phyloP scores from a whole-genome alignment of 208 protist genomes.

The Leishmania major region DNA sequence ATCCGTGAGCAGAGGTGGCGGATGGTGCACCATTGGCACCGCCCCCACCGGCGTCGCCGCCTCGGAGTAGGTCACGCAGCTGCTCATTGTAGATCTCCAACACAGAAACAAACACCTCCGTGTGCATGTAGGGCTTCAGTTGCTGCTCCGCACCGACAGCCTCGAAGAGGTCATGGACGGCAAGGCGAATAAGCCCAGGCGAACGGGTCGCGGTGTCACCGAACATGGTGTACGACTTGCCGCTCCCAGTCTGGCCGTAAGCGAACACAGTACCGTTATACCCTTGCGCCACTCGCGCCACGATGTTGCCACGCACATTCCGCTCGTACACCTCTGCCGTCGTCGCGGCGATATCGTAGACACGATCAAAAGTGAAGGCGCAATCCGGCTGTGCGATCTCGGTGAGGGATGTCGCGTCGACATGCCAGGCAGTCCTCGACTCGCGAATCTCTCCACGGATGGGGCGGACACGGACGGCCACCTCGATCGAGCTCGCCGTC shows the following conservation, averaged over 20 bases:
- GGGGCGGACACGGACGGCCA: slow-evolving; percentile 71
- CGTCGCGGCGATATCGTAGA: slow-evolving; percentile 44
- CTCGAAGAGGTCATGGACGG: slow-evolving; percentile 64
- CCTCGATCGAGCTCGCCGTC: slow-evolving; percentile 66
- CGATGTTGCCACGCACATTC: slow-evolving; percentile 50
- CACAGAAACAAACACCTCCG: slow-evolving; percentile 62
- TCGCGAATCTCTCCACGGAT: slow-evolving; percentile 56
- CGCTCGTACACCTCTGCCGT: slow-evolving; percentile 60
- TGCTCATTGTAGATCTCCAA: slow-evolving; percentile 90
- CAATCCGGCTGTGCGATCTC: slow-evolving; percentile 65
- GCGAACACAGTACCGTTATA: slow-evolving; percentile 89
- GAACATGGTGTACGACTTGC: slow-evolving; percentile 88
- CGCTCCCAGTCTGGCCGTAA: slow-evolving; percentile 89
- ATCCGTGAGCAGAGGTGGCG: neutral
- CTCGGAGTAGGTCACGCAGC: slow-evolving; percentile 71
- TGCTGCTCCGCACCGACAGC: slow-evolving; percentile 46
- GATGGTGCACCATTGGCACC: neutral
- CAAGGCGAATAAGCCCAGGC: slow-evolving; percentile 47
- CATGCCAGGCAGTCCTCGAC: slow-evolving; percentile 36
- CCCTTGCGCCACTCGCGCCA: slow-evolving; percentile 65
- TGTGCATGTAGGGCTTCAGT: slow-evolving; percentile 37
- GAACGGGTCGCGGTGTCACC: slow-evolving; percentile 32
- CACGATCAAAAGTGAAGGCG: slow-evolving; percentile 76
- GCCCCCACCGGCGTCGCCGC: slow-evolving; percentile 20
- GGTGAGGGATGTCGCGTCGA: slow-evolving; percentile 35